These are phyloP conservation scores for Lagenidium giganteum DNA, from an alignment of 352 stramenopile species.

Conservation along the genomic window DNA sequence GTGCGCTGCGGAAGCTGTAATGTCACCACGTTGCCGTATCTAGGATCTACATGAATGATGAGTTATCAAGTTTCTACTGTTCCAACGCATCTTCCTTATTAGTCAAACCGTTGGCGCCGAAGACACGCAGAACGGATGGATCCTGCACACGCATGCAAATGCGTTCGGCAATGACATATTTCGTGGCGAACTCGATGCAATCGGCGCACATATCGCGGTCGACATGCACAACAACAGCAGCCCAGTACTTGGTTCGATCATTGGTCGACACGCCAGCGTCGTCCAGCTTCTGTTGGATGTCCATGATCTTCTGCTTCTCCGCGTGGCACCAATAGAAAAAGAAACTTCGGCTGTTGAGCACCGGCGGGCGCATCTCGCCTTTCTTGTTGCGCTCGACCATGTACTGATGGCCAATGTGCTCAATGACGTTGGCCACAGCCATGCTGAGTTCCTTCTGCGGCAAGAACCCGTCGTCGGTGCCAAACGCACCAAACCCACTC, in stretches of 20 bases:
- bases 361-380: constrained; percentile 25
- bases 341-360: constrained; percentile 81
- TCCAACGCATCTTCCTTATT: neutral
- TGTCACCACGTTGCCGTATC: neutral
- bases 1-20: constrained; percentile 3
- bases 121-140: constrained; percentile 31
- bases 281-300: constrained; percentile 60
- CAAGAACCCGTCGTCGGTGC: constrained; percentile 52
- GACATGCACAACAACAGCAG: constrained; percentile 47
- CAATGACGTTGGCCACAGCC: constrained; percentile 39
- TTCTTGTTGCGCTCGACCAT: constrained; percentile 53
- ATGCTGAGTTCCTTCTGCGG: constrained; percentile 63
- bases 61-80: neutral
- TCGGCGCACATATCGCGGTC: constrained; percentile 74
- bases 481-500: constrained; percentile 73
- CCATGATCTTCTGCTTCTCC: constrained; percentile 81
- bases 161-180: constrained; percentile 36
- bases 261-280: neutral
- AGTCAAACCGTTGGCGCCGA: constrained; percentile 18
- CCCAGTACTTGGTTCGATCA: constrained; percentile 26
- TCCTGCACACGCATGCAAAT: constrained; percentile 44
- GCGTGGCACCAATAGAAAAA: constrained; percentile 86
- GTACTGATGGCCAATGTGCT: constrained; percentile 65
- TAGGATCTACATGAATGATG: constrained; percentile 7
- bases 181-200: constrained; percentile 56